A percentile compares a stretch with the other conserved stretches of the same genome.
Conservation (phyloP, 169 alveolate genomes). For the Babesia gibsoni region DNA sequence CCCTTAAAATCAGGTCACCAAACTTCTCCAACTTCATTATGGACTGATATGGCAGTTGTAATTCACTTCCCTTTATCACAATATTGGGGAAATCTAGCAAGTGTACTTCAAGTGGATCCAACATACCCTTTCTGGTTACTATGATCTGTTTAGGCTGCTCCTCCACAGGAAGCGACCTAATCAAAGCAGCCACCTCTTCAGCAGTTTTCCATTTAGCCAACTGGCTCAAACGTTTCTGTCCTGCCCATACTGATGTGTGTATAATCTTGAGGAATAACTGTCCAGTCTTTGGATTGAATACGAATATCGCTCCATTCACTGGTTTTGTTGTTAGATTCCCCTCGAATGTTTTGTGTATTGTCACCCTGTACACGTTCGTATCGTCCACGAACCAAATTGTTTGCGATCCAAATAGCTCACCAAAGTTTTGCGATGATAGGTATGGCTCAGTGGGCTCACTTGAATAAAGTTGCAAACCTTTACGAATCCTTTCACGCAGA, state of each 20-base stretch:
- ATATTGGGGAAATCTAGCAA: constrained; percentile 99
- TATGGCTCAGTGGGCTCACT: constrained; percentile 99
- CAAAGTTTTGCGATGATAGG: constrained; percentile 95
- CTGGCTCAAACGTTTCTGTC: constrained; percentile 99
- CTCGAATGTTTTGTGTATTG: constrained; percentile 99
- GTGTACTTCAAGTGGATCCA: constrained; percentile 99
- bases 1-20: constrained; percentile 98
- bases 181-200: constrained; percentile 99
- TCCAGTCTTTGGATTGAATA: constrained; percentile 99
- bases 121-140: constrained; percentile 99
- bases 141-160: constrained; percentile 99
- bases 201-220: constrained; percentile 99
- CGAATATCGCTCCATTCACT: constrained; percentile 99
- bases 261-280: constrained; percentile 98
- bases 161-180: constrained; percentile 99
- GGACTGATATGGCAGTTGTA: constrained; percentile 98
- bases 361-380: constrained; percentile 99
- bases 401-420: constrained; percentile 97
- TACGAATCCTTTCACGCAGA: constrained; percentile 98
- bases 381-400: constrained; percentile 99
- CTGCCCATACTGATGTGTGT: constrained; percentile 99
- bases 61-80: constrained; percentile 98
- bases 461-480: constrained; percentile 98
- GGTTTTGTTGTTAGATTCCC: constrained; percentile 99
- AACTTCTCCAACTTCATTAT: constrained; percentile 96